phyloP scores from a whole-genome alignment of 2,329 filamentous ascomycete species.

The Chrysosporium keratinophilum region DNA sequence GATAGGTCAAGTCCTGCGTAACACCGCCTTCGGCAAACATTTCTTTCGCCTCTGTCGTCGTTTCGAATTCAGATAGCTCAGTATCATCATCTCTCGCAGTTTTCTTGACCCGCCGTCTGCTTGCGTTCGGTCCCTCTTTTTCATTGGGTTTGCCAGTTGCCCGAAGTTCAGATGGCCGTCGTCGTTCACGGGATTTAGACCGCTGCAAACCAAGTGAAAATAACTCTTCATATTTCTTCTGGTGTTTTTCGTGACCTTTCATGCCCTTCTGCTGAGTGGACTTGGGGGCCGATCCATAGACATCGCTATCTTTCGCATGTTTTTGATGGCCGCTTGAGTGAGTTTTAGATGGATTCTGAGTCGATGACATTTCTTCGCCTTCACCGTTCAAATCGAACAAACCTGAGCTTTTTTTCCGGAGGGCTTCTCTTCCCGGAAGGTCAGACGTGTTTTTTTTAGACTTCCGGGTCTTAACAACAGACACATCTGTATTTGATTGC shows the following conservation, averaged over 20 bases:
- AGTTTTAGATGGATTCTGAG: background rate
- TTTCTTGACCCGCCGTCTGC: slow-evolving; percentile 33
- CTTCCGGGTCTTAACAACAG: background rate
- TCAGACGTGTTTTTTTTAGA: background rate
- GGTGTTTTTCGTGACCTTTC: slow-evolving; percentile 13
- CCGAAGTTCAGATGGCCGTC: background rate
- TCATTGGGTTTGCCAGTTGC: slow-evolving; percentile 11
- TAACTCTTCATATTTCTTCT: slow-evolving; percentile 12
- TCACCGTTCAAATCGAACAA: slow-evolving; percentile 10
- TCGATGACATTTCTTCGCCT: background rate
- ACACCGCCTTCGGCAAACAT: background rate
- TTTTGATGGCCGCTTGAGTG: background rate
- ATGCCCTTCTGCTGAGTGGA: background rate
- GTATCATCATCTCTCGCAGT: slow-evolving; percentile 29
- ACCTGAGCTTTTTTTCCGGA: background rate
- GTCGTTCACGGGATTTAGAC: background rate
- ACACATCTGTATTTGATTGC: background rate
- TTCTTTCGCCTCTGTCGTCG: slow-evolving; percentile 9
- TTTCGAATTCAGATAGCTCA: slow-evolving; percentile 20
- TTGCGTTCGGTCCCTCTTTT: slow-evolving; percentile 29
- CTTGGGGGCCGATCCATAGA: background rate
- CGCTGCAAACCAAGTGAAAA: slow-evolving; percentile 12
- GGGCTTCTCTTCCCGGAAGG: background rate
- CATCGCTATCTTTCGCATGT: background rate
- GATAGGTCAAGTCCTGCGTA: slow-evolving; percentile 38